A percentile compares a stretch with the other conserved stretches of the same genome.
These are phyloP conservation scores for Salix exigua DNA, from an alignment of 345 rosid genomes.

Conservation along the genomic window DNA sequence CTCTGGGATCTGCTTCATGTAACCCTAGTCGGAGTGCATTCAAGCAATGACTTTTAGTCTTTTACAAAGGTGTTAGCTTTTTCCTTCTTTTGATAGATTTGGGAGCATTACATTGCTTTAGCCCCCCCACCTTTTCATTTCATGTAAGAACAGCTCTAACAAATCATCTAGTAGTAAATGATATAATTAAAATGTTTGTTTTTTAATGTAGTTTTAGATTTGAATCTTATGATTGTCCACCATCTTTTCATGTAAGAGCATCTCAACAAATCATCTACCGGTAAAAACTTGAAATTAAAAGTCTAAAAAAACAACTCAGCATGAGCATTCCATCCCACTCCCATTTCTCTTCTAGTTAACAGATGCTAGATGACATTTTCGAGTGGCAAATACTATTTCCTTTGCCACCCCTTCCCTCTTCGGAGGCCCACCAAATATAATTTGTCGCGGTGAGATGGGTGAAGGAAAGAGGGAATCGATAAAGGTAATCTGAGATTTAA, in stretches of 20 bases:
- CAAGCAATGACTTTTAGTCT: constrained; percentile 33
- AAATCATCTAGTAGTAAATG: no score
- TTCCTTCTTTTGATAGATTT: constrained; percentile 27
- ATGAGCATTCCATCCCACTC: not conserved
- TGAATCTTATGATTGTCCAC: no score
- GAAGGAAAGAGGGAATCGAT: constrained; percentile 30
- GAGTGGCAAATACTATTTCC: not conserved
- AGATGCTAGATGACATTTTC: not conserved
- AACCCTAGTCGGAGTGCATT: constrained; percentile 41
- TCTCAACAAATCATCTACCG: no score
- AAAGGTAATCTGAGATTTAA: constrained; percentile 25
- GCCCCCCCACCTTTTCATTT: constrained; percentile 20
- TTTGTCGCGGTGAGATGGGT: constrained; percentile 25
- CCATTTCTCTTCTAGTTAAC: not conserved
- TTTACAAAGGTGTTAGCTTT: constrained; percentile 42
- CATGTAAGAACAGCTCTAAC: not conserved
- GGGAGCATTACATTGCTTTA: constrained; percentile 7
- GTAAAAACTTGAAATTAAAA: no score
- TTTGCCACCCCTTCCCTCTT: not conserved
- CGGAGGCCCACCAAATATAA: constrained; percentile 31
- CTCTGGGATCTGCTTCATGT: constrained; percentile 19
- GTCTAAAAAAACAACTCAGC: not conserved
- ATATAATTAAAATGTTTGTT: no score
- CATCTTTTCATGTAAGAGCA: no score
- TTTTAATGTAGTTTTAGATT: no score